Conservation (phyloP, 495 filamentous ascomycete genomes). For the Terfezia boudieri region DNA sequence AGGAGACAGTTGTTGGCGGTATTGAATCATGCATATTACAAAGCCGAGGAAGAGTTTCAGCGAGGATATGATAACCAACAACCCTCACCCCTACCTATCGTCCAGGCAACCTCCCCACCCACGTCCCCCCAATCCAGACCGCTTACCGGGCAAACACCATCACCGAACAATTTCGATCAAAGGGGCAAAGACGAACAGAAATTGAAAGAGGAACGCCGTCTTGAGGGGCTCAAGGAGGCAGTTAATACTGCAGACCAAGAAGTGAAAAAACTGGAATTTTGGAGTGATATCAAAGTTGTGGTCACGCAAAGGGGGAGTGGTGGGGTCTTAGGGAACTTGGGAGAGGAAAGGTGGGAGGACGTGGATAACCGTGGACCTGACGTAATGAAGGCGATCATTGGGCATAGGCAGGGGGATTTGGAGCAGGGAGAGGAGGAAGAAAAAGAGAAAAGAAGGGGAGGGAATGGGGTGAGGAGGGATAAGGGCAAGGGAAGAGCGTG, state of each 20-base stretch:
- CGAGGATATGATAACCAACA: not conserved
- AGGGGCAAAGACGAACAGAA: constrained; percentile 6
- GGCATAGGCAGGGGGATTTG: not conserved
- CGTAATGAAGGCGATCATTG: too few relatives aligned
- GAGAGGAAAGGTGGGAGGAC: not conserved
- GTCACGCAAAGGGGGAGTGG: constrained; percentile 25
- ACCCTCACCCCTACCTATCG: too few relatives aligned
- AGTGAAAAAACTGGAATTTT: constrained; percentile 45
- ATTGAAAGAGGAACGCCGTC: constrained; percentile 17
- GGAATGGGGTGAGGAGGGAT: not conserved
- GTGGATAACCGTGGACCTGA: not conserved
- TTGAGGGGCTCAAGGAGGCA: constrained; percentile 33
- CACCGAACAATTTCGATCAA: not conserved
- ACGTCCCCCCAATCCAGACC: not conserved
- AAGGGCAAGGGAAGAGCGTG: not conserved
- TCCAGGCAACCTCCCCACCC: constrained; percentile 5
- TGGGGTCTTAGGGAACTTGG: not conserved
- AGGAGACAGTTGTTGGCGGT: constrained; percentile 49
- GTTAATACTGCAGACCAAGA: constrained; percentile 43
- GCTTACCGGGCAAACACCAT: not conserved
- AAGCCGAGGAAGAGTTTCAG: not conserved
- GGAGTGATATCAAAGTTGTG: constrained; percentile 48
- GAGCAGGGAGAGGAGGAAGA: not conserved
- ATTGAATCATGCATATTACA: constrained; percentile 25
- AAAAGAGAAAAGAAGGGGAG: not conserved